Conservation (phyloP, 768 basidiomycete genomes). For the Tylopilus vinaceipallidus region DNA sequence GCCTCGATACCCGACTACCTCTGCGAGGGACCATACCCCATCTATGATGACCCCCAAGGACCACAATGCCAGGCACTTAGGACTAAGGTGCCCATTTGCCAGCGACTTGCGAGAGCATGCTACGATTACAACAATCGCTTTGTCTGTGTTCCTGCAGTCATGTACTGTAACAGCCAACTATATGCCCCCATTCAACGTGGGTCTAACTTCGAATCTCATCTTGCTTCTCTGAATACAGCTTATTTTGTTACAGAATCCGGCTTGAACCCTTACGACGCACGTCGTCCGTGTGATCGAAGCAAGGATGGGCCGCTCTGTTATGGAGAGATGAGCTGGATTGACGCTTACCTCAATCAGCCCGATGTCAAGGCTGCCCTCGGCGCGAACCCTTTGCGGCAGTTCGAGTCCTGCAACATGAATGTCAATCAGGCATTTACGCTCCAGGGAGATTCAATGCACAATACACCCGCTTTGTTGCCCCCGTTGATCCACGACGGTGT, state of each 20-base stretch:
- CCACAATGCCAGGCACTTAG: constrained; percentile 64
- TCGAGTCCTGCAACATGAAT: constrained; percentile 72
- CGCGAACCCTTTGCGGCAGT: constrained; percentile 55
- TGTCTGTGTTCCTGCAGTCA: constrained; percentile 67
- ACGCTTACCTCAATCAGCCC: constrained; percentile 80
- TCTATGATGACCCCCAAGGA: constrained; percentile 69
- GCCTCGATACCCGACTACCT: constrained; percentile 78
- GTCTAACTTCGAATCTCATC: constrained; percentile 22
- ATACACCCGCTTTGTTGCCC: constrained; percentile 75
- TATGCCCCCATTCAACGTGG: constrained; percentile 68
- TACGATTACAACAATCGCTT: constrained; percentile 58
- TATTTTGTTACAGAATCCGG: constrained; percentile 51
- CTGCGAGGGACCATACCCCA: constrained; percentile 78
- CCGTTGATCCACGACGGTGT: constrained; percentile 82
- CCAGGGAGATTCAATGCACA: constrained; percentile 86
- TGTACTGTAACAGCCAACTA: constrained; percentile 81
- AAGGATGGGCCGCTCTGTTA: constrained; percentile 78
- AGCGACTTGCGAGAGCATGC: constrained; percentile 70
- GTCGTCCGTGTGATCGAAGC: constrained; percentile 65
- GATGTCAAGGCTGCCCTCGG: constrained; percentile 79
- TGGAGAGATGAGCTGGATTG: constrained; percentile 81
- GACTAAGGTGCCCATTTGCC: constrained; percentile 69
- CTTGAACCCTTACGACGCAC: constrained; percentile 88
- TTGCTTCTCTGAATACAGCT: not conserved
- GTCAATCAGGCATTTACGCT: constrained; percentile 78